Evolutionary conservation across 331 rosid genomes (phyloP).

Genomic region (Pyrus hybrid): DNA sequence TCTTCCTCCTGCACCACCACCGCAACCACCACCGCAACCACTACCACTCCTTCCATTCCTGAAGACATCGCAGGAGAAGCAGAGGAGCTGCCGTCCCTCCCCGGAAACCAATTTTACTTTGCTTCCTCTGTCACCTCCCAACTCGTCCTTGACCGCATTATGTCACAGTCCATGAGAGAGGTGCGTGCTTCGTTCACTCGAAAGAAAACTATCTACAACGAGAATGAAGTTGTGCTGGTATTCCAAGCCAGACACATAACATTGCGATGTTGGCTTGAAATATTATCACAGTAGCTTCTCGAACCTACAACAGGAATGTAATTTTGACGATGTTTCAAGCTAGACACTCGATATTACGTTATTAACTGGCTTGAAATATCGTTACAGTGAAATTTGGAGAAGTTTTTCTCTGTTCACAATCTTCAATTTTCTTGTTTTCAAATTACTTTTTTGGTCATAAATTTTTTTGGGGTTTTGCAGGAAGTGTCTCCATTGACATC

Average conservation of each 20-base stretch:
- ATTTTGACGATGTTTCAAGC: too few relatives aligned
- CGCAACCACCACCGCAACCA: too few relatives aligned
- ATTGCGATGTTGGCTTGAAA: too few relatives aligned
- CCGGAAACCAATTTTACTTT: slow-evolving; percentile 62
- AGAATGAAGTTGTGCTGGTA: too few relatives aligned
- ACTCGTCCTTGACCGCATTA: slow-evolving; percentile 77
- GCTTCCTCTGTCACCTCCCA: slow-evolving; percentile 73
- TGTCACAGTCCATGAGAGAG: slow-evolving; percentile 94
- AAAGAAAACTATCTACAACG: too few relatives aligned
- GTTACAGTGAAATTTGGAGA: too few relatives aligned
- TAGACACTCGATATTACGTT: too few relatives aligned
- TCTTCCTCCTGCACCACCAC: slow-evolving; percentile 32
- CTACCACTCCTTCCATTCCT: slow-evolving; percentile 36
- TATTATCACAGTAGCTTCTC: too few relatives aligned
- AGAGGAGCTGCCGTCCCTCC: slow-evolving; percentile 34
- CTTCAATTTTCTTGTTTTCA: neutral
- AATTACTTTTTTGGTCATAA: neutral
- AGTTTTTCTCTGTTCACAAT: neutral
- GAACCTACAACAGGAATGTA: neutral
- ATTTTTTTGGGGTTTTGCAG: slow-evolving; percentile 21
- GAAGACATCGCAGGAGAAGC: slow-evolving; percentile 52
- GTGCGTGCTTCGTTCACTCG: slow-evolving; percentile 10
- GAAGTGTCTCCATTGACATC: slow-evolving; percentile 89
- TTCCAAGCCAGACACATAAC: too few relatives aligned
- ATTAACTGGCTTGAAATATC: too few relatives aligned